Evolutionary conservation across 108 stramenopile genomes (phyloP).

Genomic region (Fragilaria radians): DNA sequence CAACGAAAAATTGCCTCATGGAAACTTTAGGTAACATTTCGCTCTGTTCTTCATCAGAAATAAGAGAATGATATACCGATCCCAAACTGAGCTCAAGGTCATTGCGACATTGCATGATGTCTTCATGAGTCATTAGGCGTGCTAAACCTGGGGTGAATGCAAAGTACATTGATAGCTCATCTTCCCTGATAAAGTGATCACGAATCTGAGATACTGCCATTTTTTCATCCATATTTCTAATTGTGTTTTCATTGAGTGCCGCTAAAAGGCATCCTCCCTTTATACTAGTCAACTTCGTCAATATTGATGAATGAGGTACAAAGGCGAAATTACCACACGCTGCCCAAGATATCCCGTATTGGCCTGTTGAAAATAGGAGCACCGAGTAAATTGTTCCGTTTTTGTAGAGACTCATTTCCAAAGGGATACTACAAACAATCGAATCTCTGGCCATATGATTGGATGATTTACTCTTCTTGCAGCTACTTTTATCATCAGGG

Average conservation of each 20-base stretch:
- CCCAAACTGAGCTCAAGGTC: no score
- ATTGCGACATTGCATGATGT: no score
- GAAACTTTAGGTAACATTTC: no score
- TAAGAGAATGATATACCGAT: no score
- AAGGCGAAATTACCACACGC: slow-evolving; percentile 78
- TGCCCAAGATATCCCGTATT: slow-evolving; percentile 68
- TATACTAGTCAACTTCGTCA: slow-evolving; percentile 37
- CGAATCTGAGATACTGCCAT: slow-evolving; percentile 17
- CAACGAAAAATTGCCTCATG: slow-evolving; percentile 21
- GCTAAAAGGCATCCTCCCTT: slow-evolving; percentile 51
- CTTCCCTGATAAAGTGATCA: slow-evolving; percentile 16
- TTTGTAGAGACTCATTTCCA: slow-evolving; percentile 40
- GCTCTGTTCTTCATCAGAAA: no score
- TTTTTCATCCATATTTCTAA: slow-evolving; percentile 39
- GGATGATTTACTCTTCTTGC: no score
- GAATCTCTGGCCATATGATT: no score
- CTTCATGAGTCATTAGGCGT: no score
- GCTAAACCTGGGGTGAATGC: slow-evolving; percentile 59
- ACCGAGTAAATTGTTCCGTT: slow-evolving; percentile 37
- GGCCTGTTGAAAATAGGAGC: slow-evolving; percentile 42
- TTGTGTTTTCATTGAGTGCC: slow-evolving; percentile 17
- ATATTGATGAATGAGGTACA: slow-evolving; percentile 30
- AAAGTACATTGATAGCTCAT: slow-evolving; percentile 32
- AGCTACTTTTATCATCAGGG: slow-evolving; percentile 1
- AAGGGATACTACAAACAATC: slow-evolving; percentile 20